A percentile compares a stretch with the other conserved stretches of the same genome.
These are phyloP conservation scores for Cymbidium sinense DNA, from an alignment of 106 monocot species.

Conservation along the genomic window DNA sequence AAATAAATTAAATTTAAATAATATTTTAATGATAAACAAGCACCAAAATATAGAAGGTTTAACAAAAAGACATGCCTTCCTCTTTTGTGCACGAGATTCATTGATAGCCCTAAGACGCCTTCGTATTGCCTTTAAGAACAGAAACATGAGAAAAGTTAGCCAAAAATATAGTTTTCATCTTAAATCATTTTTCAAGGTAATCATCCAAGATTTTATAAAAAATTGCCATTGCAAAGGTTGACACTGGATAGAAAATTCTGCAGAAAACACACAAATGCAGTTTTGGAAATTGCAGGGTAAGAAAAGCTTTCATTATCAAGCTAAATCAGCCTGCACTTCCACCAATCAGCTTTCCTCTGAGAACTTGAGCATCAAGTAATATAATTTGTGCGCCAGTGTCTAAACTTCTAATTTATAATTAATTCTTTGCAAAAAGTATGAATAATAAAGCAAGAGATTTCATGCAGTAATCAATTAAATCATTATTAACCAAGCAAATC, in stretches of 20 bases:
- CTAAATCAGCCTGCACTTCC: background rate
- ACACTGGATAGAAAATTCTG: background rate
- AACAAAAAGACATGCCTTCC: slow-evolving; percentile 45
- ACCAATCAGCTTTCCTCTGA: background rate
- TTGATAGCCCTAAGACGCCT: slow-evolving; percentile 87
- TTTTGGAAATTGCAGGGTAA: background rate
- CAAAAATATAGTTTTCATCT: background rate
- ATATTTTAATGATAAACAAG: background rate
- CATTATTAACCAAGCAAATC: background rate
- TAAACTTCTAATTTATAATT: background rate
- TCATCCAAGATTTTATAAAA: background rate
- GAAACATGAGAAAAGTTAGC: slow-evolving; percentile 2
- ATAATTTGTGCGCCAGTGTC: background rate
- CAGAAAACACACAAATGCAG: background rate
- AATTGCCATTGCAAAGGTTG: background rate
- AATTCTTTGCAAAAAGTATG: background rate
- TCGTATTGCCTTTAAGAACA: slow-evolving; percentile 48
- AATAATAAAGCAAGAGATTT: slow-evolving; percentile 2
- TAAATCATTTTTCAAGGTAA: background rate
- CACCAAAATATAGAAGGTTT: background rate
- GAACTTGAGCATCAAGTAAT: background rate
- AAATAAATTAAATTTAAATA: background rate
- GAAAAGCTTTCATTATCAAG: background rate
- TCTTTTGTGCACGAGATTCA: slow-evolving; percentile 89
- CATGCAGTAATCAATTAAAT: background rate